Conservation (phyloP, 202 grass and related monocot genomes). For the Schoenoplectus triqueter region DNA sequence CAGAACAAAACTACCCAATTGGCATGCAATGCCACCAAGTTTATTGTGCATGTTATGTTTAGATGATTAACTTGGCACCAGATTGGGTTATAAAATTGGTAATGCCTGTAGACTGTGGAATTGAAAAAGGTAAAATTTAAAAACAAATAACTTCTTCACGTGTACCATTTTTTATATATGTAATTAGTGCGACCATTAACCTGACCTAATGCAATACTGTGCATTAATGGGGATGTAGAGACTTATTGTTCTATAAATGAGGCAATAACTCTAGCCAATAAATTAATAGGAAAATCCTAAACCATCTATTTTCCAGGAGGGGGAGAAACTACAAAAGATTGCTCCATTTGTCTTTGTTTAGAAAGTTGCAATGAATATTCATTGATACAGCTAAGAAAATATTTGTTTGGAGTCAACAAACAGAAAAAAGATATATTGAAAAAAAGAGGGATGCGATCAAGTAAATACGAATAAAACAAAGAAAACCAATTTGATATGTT, state of each 20-base stretch:
- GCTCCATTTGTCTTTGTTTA: neutral
- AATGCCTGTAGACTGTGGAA: neutral
- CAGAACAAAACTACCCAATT: neutral
- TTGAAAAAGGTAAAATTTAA: neutral
- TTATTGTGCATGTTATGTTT: constrained; percentile 1
- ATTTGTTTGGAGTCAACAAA: neutral
- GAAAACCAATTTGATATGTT: constrained; percentile 13
- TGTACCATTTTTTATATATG: neutral
- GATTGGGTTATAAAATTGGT: constrained; percentile 3
- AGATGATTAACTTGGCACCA: neutral
- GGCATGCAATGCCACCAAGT: neutral
- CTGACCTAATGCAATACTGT: neutral
- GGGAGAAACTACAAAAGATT: too few relatives aligned
- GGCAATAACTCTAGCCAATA: neutral
- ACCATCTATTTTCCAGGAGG: too few relatives aligned
- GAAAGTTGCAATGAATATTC: neutral
- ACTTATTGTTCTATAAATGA: neutral
- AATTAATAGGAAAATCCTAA: neutral
- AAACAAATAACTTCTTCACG: neutral
- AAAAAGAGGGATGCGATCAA: neutral
- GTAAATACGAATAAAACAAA: neutral
- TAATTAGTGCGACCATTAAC: neutral
- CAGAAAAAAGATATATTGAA: constrained; percentile 1
- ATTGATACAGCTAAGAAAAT: neutral
- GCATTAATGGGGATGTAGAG: neutral